These are phyloP conservation scores for Echria macrotheca DNA, from an alignment of 495 filamentous ascomycete genomes.

Conservation along the genomic window DNA sequence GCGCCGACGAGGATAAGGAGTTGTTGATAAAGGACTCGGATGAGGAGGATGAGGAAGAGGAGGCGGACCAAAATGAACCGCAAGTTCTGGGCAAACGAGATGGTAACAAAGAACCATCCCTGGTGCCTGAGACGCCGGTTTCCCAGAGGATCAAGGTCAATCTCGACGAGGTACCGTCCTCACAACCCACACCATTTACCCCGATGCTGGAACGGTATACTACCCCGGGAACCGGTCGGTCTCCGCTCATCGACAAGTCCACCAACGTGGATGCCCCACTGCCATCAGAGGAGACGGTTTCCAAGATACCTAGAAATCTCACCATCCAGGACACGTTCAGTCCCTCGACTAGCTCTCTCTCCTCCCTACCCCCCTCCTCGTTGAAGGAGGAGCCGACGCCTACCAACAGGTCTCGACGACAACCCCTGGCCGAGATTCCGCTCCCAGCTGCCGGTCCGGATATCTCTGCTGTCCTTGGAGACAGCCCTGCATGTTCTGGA, in stretches of 20 bases:
- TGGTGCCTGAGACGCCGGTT: conserved; percentile 30
- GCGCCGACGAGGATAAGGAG: conserved; percentile 18
- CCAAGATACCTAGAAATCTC: conserved; percentile 25
- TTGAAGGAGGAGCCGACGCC: conserved; percentile 9
- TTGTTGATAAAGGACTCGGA: conserved; percentile 33
- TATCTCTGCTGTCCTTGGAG: not conserved
- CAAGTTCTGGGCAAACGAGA: not conserved
- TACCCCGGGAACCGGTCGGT: conserved; percentile 20
- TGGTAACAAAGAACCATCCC: not conserved
- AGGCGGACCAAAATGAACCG: not conserved
- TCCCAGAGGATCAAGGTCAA: conserved; percentile 28
- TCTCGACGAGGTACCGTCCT: conserved; percentile 35
- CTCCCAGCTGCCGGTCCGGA: conserved; percentile 13
- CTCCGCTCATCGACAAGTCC: conserved; percentile 36
- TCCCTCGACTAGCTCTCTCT: conserved; percentile 23
- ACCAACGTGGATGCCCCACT: conserved; percentile 27
- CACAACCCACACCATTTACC: conserved; percentile 32
- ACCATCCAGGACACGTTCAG: conserved; percentile 39
- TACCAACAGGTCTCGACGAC: conserved; percentile 8
- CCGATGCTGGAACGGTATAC: conserved; percentile 29
- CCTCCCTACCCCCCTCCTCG: conserved; percentile 10
- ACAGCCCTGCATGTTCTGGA: conserved; percentile 5
- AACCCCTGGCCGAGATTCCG: conserved; percentile 25
- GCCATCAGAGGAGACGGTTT: conserved; percentile 22
- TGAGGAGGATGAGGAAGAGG: conserved; percentile 26